phyloP scores from a whole-genome alignment of 2,329 filamentous ascomycete species.

The Furcasterigmium furcatum region DNA sequence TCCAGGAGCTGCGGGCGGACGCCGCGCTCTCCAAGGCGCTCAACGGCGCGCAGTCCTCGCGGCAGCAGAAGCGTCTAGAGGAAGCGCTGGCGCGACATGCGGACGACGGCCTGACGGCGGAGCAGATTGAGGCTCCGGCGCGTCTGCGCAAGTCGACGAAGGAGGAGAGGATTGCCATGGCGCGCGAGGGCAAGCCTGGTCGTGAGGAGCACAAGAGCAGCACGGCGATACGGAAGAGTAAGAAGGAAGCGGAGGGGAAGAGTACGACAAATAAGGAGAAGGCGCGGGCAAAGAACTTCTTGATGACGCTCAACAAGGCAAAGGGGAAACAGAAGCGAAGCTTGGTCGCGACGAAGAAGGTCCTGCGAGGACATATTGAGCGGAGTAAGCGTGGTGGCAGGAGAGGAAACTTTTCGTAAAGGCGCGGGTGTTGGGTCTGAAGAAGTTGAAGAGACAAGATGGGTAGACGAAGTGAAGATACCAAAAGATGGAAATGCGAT shows the following conservation, averaged over 20 bases:
- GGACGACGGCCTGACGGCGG: slow-evolving; percentile 87
- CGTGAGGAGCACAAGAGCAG: slow-evolving; percentile 81
- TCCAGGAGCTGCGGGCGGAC: slow-evolving; percentile 78
- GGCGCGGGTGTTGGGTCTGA: no score
- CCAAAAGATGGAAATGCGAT: no score
- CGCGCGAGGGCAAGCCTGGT: slow-evolving; percentile 76
- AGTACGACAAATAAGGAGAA: slow-evolving; percentile 98
- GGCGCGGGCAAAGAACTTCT: slow-evolving; percentile 93
- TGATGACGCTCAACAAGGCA: slow-evolving; percentile 97
- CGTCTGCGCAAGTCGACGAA: slow-evolving; percentile 80
- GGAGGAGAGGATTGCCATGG: slow-evolving; percentile 82
- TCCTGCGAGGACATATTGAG: slow-evolving; percentile 77
- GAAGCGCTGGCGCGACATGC: slow-evolving; percentile 58
- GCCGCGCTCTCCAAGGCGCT: slow-evolving; percentile 66
- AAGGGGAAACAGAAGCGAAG: slow-evolving; percentile 94
- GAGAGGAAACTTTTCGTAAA: slow-evolving; percentile 61
- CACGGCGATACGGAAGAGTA: slow-evolving; percentile 77
- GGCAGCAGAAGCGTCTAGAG: slow-evolving; percentile 44
- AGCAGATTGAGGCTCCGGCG: slow-evolving; percentile 85
- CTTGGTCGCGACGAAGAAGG: slow-evolving; percentile 78
- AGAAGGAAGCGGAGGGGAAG: slow-evolving; percentile 88
- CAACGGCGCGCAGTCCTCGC: slow-evolving; percentile 27
- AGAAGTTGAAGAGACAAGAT: no score
- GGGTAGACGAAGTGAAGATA: no score
- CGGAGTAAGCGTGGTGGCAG: slow-evolving; percentile 81